Conservation (phyloP, 2,329 filamentous ascomycete genomes). For the Erysiphe pulchra region DNA sequence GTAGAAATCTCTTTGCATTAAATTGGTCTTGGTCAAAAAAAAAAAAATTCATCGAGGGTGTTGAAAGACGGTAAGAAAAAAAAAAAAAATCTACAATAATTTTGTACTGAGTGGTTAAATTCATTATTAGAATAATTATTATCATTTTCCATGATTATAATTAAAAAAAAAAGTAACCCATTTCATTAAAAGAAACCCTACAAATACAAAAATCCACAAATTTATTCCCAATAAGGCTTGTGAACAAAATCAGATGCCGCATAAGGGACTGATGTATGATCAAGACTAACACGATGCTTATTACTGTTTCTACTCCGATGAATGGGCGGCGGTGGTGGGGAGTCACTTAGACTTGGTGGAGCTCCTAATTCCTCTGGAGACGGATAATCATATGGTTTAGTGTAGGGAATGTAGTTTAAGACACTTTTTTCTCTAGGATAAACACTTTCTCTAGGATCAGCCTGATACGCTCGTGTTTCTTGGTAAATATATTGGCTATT, state of each 20-base stretch:
- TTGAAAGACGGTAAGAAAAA: no score
- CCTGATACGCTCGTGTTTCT: neutral
- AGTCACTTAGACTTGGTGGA: slow-evolving; percentile 12
- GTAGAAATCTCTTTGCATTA: no score
- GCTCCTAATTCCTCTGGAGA: slow-evolving; percentile 9
- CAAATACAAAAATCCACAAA: slow-evolving; percentile 8
- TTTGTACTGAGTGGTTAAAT: no score
- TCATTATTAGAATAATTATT: no score
- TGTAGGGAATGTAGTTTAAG: slow-evolving; percentile 7
- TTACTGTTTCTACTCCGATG: slow-evolving; percentile 8
- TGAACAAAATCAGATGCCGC: no score
- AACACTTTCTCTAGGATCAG: neutral
- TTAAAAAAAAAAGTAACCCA: no score
- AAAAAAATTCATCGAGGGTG: no score
- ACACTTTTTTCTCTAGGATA: slow-evolving; percentile 6
- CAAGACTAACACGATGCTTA: slow-evolving; percentile 4
- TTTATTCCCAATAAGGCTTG: slow-evolving; percentile 1
- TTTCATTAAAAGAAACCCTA: no score
- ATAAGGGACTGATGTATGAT: slow-evolving; percentile 4
- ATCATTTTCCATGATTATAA: neutral
- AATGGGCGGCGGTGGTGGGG: slow-evolving; percentile 13
- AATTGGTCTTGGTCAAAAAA: no score
- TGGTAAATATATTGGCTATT: neutral
- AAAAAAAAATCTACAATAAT: no score
- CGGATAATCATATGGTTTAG: slow-evolving; percentile 10